Percentiles rank a stretch among this genome's conserved stretches.
Evolutionary conservation across 2,329 filamentous ascomycete genomes (phyloP).

Genomic region (Sporothrix phasma): DNA sequence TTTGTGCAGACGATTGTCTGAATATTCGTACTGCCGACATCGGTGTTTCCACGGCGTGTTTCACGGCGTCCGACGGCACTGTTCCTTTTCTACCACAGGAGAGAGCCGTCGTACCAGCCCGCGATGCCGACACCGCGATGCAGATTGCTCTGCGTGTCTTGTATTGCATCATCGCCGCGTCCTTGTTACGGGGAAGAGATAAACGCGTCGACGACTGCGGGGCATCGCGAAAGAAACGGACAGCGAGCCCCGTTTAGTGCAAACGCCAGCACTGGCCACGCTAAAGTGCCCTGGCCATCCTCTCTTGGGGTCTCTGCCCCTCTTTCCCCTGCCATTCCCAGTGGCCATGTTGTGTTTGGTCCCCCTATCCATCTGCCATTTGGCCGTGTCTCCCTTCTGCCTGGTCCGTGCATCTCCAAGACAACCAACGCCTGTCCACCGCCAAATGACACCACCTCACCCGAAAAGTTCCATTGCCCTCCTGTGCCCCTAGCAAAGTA

Average conservation of each 20-base stretch:
- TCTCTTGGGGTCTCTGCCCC: not conserved
- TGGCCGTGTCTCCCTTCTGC: not conserved
- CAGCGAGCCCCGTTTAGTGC: not conserved
- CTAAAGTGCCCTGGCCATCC: not conserved
- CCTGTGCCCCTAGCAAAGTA: not conserved
- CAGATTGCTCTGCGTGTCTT: not conserved
- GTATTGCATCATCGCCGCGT: not conserved
- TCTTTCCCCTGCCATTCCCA: not conserved
- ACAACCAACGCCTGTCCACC: constrained; percentile 14
- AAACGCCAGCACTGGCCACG: not conserved
- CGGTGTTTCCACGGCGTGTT: too few species aligned
- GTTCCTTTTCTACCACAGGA: too few species aligned
- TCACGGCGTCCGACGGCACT: too few species aligned
- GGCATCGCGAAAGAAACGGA: not conserved
- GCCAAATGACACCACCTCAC: constrained; percentile 13
- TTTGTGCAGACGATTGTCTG: too few species aligned
- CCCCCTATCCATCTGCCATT: not conserved
- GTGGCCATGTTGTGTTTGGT: not conserved
- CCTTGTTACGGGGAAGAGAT: not conserved
- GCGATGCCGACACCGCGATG: not conserved
- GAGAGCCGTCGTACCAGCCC: too few species aligned
- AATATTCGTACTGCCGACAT: not conserved
- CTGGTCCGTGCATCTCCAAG: constrained; percentile 22
- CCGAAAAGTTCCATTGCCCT: constrained; percentile 16
- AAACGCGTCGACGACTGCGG: not conserved